Base-by-base conservation (phyloP, 2,329 filamentous ascomycete species). In the Fusarium sp. region DNA sequence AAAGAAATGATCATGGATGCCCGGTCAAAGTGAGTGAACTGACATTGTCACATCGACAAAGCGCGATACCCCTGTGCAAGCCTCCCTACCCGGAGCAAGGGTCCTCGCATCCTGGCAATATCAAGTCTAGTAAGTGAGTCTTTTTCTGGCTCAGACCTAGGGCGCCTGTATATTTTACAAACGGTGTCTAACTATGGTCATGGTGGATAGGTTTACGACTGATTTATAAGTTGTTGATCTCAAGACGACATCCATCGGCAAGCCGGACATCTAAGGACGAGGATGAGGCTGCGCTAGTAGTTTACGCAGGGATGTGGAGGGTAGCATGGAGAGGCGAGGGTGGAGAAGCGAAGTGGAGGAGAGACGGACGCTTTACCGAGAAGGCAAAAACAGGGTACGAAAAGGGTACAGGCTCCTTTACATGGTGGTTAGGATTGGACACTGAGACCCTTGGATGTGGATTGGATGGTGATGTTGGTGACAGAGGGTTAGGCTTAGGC, bases 241-340 rank as follows among this genome's bases (percentile, higher is more conserved):
- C 26, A 50, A 33, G 17, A 46, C 22, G 51, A 62, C 19, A 36
- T 19, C 38, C 26, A 34, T 50, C 54, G 19, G 56, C 34, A 54
- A 39, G 45, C 45, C 49, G 40, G 61, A 39, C 34, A 52, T 51
- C 33, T 43, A 45, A 22, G 42, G 54, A 44, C 44, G 38, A 38
- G 61, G 70, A 70, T 69, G 70, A 73, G 72, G 70, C 67, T 62
- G 59, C 70, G 56, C 70, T 74, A 73, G 64, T 62, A 40, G 52
- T 65, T 57, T 65, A 42, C 49, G 52, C 65, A 70, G 67, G 62
- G 67, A 71, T 56, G 53, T 44, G 44, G 50, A 39, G 63, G 54
- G 55, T 67, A 67, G 67, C 63, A 62, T 62, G 46, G 50, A 62
- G 64, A 54, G 46, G 56, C 51, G 63, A 65, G 63, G 46, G 62